Percentiles rank a stretch among this genome's conserved stretches.
Conservation (phyloP, 1,284 basidiomycete species). For the Athelia sp. region DNA sequence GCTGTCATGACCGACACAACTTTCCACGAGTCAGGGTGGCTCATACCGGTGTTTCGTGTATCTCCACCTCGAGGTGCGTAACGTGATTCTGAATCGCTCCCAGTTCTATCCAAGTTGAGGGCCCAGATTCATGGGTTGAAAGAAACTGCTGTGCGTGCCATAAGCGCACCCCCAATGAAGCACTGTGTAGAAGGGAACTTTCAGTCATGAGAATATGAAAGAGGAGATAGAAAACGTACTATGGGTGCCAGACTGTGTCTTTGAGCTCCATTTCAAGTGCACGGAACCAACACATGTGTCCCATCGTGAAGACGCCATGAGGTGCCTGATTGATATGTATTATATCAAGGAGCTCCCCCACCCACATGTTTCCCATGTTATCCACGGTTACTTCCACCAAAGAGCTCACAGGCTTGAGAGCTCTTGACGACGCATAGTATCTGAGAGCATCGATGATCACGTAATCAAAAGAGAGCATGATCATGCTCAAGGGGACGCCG, state of each 20-base stretch:
- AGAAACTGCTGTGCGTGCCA: constrained; percentile 1
- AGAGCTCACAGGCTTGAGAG: neutral
- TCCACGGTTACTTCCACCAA: neutral
- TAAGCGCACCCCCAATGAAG: neutral
- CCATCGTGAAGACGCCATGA: neutral
- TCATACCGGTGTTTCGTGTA: neutral
- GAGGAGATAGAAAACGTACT: neutral
- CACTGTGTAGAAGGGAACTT: neutral
- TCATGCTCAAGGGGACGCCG: neutral
- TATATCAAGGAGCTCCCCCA: neutral
- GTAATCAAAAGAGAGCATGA: constrained; percentile 15
- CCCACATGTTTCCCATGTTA: neutral
- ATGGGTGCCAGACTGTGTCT: neutral
- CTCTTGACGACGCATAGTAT: constrained; percentile 11
- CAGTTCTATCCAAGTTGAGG: neutral
- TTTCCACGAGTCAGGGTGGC: neutral
- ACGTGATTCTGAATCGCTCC: neutral
- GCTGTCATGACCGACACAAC: neutral
- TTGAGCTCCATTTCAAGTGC: neutral
- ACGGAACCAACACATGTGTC: neutral
- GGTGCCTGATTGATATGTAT: constrained; percentile 1
- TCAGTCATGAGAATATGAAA: neutral
- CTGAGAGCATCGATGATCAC: constrained; percentile 11
- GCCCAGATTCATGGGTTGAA: neutral
- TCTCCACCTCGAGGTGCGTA: neutral